Evolutionary conservation across 78 protist species (phyloP).

Genomic region (Speleostelium caveatum): DNA sequence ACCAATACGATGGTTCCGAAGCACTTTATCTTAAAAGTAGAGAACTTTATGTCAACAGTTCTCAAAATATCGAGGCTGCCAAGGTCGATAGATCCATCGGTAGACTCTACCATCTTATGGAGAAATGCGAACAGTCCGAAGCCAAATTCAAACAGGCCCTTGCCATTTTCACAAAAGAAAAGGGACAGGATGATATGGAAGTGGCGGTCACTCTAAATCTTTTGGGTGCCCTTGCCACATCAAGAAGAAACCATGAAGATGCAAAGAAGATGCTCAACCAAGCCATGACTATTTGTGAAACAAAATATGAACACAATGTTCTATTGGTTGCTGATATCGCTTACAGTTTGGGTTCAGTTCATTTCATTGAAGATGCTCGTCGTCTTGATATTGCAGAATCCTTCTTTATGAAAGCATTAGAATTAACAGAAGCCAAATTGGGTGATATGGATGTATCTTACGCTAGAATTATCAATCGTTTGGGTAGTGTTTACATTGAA

Average conservation of each 20-base stretch:
- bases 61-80: constrained; percentile 80
- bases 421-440: constrained; percentile 42
- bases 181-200: constrained; percentile 75
- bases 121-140: constrained; percentile 32
- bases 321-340: constrained; percentile 63
- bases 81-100: constrained; percentile 78
- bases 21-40: constrained; percentile 30
- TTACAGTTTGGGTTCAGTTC: constrained; percentile 70
- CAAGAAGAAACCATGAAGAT: constrained; percentile 2
- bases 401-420: constrained; percentile 30
- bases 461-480: constrained; percentile 67
- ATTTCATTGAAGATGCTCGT: constrained; percentile 61
- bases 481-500: constrained; percentile 75
- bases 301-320: constrained; percentile 20
- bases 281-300: constrained; percentile 63
- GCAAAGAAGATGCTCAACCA: constrained; percentile 43
- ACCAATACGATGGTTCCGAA: constrained; percentile 73
- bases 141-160: constrained; percentile 44
- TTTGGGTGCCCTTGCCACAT: constrained; percentile 24
- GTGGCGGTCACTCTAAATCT: constrained; percentile 65
- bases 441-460: constrained; percentile 67
- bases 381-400: constrained; percentile 44
- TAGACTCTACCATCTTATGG: constrained; percentile 29
- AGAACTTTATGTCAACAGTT: constrained; percentile 44
- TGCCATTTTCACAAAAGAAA: constrained; percentile 61